These are phyloP conservation scores for Arabidopsis lyrata DNA, from an alignment of 441 rosid species.

Conservation along the genomic window DNA sequence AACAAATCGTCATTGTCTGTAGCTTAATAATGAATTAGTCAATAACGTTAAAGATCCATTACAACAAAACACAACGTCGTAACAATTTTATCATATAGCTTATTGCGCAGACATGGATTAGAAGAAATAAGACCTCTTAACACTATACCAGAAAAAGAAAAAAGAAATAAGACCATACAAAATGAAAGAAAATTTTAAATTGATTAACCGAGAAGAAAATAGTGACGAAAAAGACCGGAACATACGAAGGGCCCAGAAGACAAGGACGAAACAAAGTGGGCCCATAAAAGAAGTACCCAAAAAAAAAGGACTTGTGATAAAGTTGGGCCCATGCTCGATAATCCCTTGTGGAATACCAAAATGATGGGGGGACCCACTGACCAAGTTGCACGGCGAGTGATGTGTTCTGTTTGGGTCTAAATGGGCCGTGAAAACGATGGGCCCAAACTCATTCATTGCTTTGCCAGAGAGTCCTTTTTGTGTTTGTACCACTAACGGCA, in stretches of 20 bases:
- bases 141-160: no score
- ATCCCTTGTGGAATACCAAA: slow-evolving; percentile 33
- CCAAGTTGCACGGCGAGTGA: slow-evolving; percentile 35
- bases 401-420: slow-evolving; percentile 32
- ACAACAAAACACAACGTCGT: not conserved
- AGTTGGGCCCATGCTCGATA: slow-evolving; percentile 23
- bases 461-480: slow-evolving; percentile 40
- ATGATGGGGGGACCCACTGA: slow-evolving; percentile 28
- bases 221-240: not conserved
- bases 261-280: slow-evolving; percentile 34
- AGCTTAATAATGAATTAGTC: no score
- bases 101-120: not conserved
- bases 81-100: not conserved
- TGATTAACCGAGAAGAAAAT: not conserved
- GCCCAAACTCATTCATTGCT: slow-evolving; percentile 37
- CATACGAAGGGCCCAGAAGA: slow-evolving; percentile 39
- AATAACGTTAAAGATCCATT: not conserved
- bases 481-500: slow-evolving; percentile 36
- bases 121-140: not conserved
- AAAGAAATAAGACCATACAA: not conserved
- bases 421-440: slow-evolving; percentile 41
- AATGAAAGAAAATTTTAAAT: not conserved
- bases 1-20: no score
- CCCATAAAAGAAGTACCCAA: slow-evolving; percentile 28
- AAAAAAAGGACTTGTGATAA: slow-evolving; percentile 36